Evolutionary conservation across 208 protist genomes (phyloP), one percentile per base, ranked within the genome.

Genomic region (Leptomonas seymouri): DNA sequence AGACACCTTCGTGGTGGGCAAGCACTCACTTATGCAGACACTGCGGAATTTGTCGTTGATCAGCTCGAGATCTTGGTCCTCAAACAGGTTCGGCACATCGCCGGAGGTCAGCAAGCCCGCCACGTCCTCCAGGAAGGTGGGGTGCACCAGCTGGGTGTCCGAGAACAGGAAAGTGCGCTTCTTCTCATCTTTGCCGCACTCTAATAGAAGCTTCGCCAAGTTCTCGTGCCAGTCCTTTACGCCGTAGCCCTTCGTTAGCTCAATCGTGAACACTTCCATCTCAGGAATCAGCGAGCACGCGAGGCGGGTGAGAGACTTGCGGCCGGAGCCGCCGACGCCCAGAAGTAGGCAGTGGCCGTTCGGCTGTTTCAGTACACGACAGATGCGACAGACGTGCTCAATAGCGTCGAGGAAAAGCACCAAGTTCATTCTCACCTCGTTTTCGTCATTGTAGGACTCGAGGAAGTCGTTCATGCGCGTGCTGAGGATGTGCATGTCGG

Each of bases 41-140:
- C 93, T 88, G 50, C 91, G 86, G 70, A 98, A 98, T 76, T 95
- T 97, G 44, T 96, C 89, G 74, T 97, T 91, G 77, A 99, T 99
- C 39, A 93, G 80, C 61, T 99, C 97, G 44, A 98, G 78, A 67
- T 99, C 97, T 74, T 98, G 93, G 49, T 93, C 94, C 58, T 97
- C 90, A 75, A 98, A 97, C 2, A 99, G 81, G 82, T 99, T 99
- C 20, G 98, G 98, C 23, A 99, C 94, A 64, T 99, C 98, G 20
- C 98, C 98, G 7, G 90, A 94, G 65, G 96, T 98, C 12, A 99
- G 80, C 36, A 99, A 80, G 50, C 90, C 97, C 56, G 98, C 99
- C 23, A 99, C 89, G 74, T 99, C 98, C 87, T 99, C 98, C 55
- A 99, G 75, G 72, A 99, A 99, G 36, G 83, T 85, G 18, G 98